Evolutionary conservation across 306 rosid genomes (phyloP).

Genomic region (peach (Prunus persica)): DNA sequence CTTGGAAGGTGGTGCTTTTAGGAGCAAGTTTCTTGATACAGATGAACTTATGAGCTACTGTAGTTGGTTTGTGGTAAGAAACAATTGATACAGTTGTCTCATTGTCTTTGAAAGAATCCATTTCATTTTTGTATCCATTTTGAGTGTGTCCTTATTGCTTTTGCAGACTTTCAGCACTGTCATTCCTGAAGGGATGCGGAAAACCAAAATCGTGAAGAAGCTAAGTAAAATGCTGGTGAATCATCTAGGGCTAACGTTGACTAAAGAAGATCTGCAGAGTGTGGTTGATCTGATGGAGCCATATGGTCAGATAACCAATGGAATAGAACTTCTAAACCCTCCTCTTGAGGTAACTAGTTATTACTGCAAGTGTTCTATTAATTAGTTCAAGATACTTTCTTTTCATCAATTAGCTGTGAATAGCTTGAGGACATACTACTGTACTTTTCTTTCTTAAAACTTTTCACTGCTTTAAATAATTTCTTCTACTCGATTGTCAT

Average conservation of each 20-base stretch:
- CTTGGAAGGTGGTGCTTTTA: constrained; percentile 88
- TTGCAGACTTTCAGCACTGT: constrained; percentile 78
- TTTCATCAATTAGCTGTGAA: background rate
- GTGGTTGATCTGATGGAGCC: constrained; percentile 98
- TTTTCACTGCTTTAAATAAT: background rate
- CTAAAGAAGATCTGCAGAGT: constrained; percentile 73
- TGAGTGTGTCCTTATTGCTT: constrained; percentile 19
- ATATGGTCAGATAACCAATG: constrained; percentile 95
- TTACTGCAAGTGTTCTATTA: background rate
- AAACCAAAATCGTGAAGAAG: constrained; percentile 48
- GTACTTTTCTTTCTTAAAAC: background rate
- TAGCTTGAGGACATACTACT: background rate
- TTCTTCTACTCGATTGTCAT: background rate
- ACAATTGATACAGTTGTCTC: constrained; percentile 8
- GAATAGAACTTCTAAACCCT: constrained; percentile 89
- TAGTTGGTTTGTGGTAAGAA: constrained; percentile 81
- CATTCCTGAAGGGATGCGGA: constrained; percentile 59
- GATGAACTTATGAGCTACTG: constrained; percentile 91
- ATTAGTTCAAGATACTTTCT: background rate
- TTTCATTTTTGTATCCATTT: constrained; percentile 17
- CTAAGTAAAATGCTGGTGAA: constrained; percentile 64
- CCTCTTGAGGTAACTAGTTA: constrained; percentile 62
- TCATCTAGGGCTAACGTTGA: constrained; percentile 80
- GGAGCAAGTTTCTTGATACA: constrained; percentile 77
- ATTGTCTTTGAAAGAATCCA: background rate